These are phyloP conservation scores for Phytophthora tubulina DNA, from an alignment of 352 stramenopile genomes.

Conservation along the genomic window DNA sequence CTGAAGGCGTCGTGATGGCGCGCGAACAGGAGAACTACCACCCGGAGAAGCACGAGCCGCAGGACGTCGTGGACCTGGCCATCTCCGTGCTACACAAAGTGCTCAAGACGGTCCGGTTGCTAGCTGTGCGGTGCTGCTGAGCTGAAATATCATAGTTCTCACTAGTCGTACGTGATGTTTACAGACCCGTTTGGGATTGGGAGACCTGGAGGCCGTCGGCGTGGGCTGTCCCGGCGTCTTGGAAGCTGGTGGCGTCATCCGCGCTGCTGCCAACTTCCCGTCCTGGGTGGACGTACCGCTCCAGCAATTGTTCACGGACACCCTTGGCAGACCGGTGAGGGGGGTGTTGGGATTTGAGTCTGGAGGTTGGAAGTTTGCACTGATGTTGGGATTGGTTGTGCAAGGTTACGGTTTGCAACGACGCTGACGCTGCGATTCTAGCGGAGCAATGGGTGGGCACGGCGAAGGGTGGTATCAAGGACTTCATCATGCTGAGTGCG, in stretches of 20 bases:
- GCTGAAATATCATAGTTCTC: neutral
- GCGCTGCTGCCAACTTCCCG: constrained; percentile 76
- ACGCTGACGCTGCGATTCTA: constrained; percentile 83
- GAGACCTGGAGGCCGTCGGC: constrained; percentile 58
- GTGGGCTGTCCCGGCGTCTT: constrained; percentile 76
- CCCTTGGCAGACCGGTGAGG: constrained; percentile 43
- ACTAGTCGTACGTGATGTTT: constrained; percentile 11
- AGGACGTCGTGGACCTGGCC: constrained; percentile 64
- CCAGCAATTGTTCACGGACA: constrained; percentile 57
- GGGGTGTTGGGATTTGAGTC: neutral
- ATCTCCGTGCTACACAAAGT: constrained; percentile 50
- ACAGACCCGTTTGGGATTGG: constrained; percentile 42
- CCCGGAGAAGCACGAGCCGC: constrained; percentile 49
- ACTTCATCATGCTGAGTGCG: constrained; percentile 90
- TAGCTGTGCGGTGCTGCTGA: neutral
- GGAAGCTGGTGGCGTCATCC: constrained; percentile 57
- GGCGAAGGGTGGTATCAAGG: constrained; percentile 62
- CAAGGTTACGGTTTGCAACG: constrained; percentile 73
- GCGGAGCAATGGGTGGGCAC: constrained; percentile 85
- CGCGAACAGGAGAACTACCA: constrained; percentile 60
- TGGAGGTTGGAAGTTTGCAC: neutral
- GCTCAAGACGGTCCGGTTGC: constrained; percentile 49
- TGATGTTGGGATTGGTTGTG: constrained; percentile 5
- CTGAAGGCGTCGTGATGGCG: constrained; percentile 54
- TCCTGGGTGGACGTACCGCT: constrained; percentile 73